Evolutionary conservation across 2,329 filamentous ascomycete genomes (phyloP), one percentile per base, ranked within the genome.

Genomic region (Aspergillus nomiae): DNA sequence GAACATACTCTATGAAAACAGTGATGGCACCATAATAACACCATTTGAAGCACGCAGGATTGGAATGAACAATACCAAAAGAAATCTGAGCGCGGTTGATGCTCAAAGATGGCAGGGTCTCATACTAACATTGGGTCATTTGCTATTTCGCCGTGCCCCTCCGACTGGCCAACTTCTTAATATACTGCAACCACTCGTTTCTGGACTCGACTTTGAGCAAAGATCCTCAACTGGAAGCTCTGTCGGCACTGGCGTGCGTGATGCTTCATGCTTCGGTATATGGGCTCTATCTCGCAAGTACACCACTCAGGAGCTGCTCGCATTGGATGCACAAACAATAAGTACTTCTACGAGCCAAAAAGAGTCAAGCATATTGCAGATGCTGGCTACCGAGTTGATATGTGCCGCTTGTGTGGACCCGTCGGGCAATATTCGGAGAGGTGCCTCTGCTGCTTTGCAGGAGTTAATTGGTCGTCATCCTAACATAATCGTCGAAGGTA

Each of bases 231-330:
- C 92, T 3, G 94, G 95, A n/a, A 88, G 86, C 14, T 94, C 92
- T 3, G 84, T 94, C 12, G 95, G 95, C 2, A 90, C 92, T 1
- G 97, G 96, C 69, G 94, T 99, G 19, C 88, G 95, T 54, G 95
- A 99, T 80, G 94, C 95, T 14, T 92, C 95, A 3, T 97, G 94
- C 75, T 99, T 98, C 75, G 95, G 95, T 8, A 90, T 98, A 28
- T 99, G 95, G 95, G 91, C 94, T 1, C 77, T 98, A 9, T 92
- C 94, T 26, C 86, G 95, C 60, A 89, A 94, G 60, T 99, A 98
- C 71, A 89, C 87, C 1, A 97, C 93, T 0, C 73, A 82, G 0
- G 94, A 98, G 75, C 83, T 98, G 8, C 82, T 90, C 12, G 82
- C 82, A 0, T 85, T 96, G 1, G 81, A 86, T 1, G 57, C 70